Evolutionary conservation across 495 filamentous ascomycete species (phyloP), one percentile per base, ranked within the genome.

Genomic region (Aspergillus mulundensis): DNA sequence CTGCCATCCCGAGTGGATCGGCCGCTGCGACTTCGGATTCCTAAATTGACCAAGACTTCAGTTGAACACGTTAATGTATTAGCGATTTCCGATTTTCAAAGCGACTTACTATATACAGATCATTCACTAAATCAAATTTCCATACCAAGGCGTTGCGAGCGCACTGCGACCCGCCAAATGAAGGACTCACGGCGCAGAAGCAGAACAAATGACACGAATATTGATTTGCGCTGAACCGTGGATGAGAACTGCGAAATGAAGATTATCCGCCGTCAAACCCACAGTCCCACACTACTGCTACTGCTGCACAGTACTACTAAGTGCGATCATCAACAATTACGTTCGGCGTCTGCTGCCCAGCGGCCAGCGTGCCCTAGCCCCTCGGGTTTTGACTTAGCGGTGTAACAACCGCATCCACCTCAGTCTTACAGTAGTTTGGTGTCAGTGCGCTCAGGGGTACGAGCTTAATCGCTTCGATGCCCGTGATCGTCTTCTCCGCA

Each of bases 391-490:
- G n/a, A 30, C 18, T 1, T 30, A 47, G 45, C 45, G 25, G 45
- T 32, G 45, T 47, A 18, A 15, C 3, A n/a, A 45, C 14, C 12
- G 43, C 23, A n/a, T 32, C 19, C 45, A 32, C 32, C 32, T 36
- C 32, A 47, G 45, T 12, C 8, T 40, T 12, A 18, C 8, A 16
- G 38, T n/a, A n/a, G n/a, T n/a, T 18, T 40, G 38, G 14, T 5
- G 45, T 47, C 45, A 47, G 45, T 47, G 45, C 45, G 25, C 45
- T 32, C 45, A 47, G 45, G 45, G 45, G 45, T 32, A 16, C 12
- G 24, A 30, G 45, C 45, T 47, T 47, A 47, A 47, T 47, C 14
- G n/a, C 45, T 14, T 25, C 38, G 18, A 40, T 16, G 12, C 7
- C 12, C 5, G 6, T 30, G 45, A 19, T 47, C 11, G 28, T 32